A percentile compares a stretch with the other conserved stretches of the same genome.
Conservation (phyloP, 148 eudicot species). For the Silene latifolia region DNA sequence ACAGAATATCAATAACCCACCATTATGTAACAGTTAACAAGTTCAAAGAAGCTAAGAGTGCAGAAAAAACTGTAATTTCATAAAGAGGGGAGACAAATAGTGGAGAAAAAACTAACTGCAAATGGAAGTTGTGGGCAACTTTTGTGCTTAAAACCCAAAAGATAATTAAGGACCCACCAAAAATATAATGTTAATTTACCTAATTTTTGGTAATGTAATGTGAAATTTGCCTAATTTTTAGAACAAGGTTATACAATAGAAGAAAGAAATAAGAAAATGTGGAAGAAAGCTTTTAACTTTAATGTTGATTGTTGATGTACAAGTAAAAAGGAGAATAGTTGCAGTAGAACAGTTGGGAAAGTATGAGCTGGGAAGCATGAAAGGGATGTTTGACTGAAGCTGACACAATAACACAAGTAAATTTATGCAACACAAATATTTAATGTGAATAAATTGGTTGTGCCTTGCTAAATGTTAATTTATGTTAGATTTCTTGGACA, state of each 20-base stretch:
- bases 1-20: constrained; percentile 9
- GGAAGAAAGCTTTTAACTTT: background rate
- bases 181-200: background rate
- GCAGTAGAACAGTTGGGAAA: constrained; percentile 9
- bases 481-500: too few species aligned
- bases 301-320: too few species aligned
- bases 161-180: constrained; percentile 17
- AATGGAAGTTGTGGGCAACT: constrained; percentile 12
- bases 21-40: constrained; percentile 11
- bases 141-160: constrained; percentile 13
- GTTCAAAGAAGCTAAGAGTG: background rate
- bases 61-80: background rate
- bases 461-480: too few species aligned
- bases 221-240: background rate
- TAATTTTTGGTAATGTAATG: background rate
- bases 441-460: too few species aligned
- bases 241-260: background rate
- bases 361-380: constrained; percentile 34
- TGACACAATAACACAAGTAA: constrained; percentile 15
- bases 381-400: constrained; percentile 30
- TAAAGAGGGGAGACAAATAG: constrained; percentile 1
- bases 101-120: constrained; percentile 19
- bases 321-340: background rate
- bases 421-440: too few species aligned
- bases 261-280: background rate